Conservation (phyloP, 495 filamentous ascomycete genomes). For the Aspergillus sparsus region DNA sequence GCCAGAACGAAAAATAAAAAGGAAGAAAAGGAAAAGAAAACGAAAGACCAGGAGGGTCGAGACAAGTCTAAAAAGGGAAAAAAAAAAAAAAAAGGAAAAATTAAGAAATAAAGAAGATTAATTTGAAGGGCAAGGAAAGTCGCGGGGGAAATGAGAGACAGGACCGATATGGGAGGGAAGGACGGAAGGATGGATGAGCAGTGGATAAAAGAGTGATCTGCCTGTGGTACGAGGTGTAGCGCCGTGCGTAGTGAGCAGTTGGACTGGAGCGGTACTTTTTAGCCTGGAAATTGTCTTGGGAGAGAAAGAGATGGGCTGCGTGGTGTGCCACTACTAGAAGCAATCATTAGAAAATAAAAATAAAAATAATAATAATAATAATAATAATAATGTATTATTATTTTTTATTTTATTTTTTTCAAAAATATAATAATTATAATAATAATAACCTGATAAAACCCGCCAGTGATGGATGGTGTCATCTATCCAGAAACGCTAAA, state of each 20-base stretch:
- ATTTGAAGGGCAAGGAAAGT: constrained; percentile 27
- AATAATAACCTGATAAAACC: constrained; percentile 21
- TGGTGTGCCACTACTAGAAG: constrained; percentile 15
- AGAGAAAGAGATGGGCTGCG: constrained; percentile 10
- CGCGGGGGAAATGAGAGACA: constrained; percentile 43
- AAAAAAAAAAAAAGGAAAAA: constrained; percentile 27
- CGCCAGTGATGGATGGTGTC: constrained; percentile 15
- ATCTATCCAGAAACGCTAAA: constrained; percentile 14
- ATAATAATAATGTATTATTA: no score
- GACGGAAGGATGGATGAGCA: constrained; percentile 33
- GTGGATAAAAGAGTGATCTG: constrained; percentile 51
- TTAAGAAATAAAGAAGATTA: constrained; percentile 31
- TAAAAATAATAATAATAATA: constrained; percentile 10
- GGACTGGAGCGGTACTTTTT: constrained; percentile 39
- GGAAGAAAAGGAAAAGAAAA: constrained; percentile 27
- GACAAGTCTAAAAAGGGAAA: constrained; percentile 34
- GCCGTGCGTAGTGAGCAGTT: constrained; percentile 37
- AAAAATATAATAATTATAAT: constrained; percentile 17
- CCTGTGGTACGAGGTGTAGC: constrained; percentile 40
- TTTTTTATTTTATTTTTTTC: not conserved
- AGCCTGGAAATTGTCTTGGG: constrained; percentile 21
- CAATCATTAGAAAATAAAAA: constrained; percentile 9
- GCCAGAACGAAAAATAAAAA: constrained; percentile 27
- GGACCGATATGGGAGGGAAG: constrained; percentile 34
- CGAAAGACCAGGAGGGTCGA: constrained; percentile 25